Evolutionary conservation across 345 rosid species (phyloP).

Genomic region (Salix caprea): DNA sequence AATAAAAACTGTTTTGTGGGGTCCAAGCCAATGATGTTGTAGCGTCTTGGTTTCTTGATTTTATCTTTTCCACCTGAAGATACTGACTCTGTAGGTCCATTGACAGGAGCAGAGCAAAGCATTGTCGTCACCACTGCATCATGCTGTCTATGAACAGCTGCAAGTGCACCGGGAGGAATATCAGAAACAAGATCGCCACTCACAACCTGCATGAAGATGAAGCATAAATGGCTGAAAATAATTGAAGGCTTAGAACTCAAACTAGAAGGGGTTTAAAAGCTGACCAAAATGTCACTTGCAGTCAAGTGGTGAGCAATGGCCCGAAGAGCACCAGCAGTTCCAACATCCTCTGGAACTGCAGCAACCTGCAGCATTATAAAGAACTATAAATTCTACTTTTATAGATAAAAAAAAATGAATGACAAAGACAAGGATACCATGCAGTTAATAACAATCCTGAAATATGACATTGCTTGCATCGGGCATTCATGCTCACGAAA

Average conservation of each 20-base stretch:
- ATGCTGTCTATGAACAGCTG: constrained; percentile 88
- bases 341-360: constrained; percentile 85
- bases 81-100: constrained; percentile 74
- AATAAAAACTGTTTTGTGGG: constrained; percentile 66
- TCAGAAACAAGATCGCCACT: constrained; percentile 99
- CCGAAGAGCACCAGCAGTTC: constrained; percentile 91
- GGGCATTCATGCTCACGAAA: background rate
- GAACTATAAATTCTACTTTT: background rate
- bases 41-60: constrained; percentile 73
- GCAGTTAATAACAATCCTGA: background rate
- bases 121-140: constrained; percentile 80
- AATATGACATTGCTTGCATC: background rate
- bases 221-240: constrained; percentile 7
- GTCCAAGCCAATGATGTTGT: constrained; percentile 79
- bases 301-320: constrained; percentile 83
- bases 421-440: background rate
- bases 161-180: constrained; percentile 87
- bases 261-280: constrained; percentile 17
- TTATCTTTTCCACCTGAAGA: constrained; percentile 78
- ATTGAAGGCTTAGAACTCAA: constrained; percentile 5
- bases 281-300: constrained; percentile 86
- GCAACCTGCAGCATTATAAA: constrained; percentile 56
- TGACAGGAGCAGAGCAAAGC: constrained; percentile 82
- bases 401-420: background rate
- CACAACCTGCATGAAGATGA: constrained; percentile 55